A percentile compares a stretch with the other conserved stretches of the same genome.
Conservation (phyloP, 495 filamentous ascomycete species). For the Peziza echinospora region DNA sequence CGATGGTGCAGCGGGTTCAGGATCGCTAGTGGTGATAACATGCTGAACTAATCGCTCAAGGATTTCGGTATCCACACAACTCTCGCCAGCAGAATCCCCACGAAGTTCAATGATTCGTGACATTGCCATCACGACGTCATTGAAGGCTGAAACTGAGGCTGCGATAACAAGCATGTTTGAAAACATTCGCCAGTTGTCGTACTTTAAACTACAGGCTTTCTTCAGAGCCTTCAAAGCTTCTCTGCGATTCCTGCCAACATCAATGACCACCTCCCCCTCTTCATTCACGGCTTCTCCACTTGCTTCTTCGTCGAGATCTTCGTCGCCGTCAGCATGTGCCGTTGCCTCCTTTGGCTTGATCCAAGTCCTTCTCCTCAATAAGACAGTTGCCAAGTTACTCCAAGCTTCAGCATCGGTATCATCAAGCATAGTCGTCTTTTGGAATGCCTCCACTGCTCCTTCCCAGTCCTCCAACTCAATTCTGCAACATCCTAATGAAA, state of each 20-base stretch:
- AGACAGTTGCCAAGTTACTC: conserved; percentile 78
- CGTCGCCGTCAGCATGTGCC: conserved; percentile 13
- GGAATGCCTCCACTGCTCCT: conserved; percentile 70
- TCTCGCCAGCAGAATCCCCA: conserved; percentile 44
- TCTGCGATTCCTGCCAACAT: conserved; percentile 30
- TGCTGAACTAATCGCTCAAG: conserved; percentile 50
- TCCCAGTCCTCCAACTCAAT: conserved; percentile 54
- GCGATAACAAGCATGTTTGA: conserved; percentile 81
- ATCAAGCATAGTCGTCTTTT: conserved; percentile 55
- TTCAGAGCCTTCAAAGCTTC: conserved; percentile 70
- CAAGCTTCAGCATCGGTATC: conserved; percentile 80
- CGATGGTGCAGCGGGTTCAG: conserved; percentile 11
- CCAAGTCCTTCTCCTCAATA: conserved; percentile 28
- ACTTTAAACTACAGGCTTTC: conserved; percentile 55
- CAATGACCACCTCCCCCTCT: conserved; percentile 15
- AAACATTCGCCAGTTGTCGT: conserved; percentile 78
- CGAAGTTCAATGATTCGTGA: conserved; percentile 53
- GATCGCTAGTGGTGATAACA: conserved; percentile 25
- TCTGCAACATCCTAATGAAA: conserved; percentile 66
- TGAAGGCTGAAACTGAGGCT: conserved; percentile 48
- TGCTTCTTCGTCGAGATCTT: conserved; percentile 25
- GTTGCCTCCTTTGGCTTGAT: conserved; percentile 11
- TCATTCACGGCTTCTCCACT: conserved; percentile 1
- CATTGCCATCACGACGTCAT: conserved; percentile 51
- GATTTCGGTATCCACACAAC: conserved; percentile 52